Conservation (phyloP, 2,329 filamentous ascomycete species). For the Karstenula rhodostoma region DNA sequence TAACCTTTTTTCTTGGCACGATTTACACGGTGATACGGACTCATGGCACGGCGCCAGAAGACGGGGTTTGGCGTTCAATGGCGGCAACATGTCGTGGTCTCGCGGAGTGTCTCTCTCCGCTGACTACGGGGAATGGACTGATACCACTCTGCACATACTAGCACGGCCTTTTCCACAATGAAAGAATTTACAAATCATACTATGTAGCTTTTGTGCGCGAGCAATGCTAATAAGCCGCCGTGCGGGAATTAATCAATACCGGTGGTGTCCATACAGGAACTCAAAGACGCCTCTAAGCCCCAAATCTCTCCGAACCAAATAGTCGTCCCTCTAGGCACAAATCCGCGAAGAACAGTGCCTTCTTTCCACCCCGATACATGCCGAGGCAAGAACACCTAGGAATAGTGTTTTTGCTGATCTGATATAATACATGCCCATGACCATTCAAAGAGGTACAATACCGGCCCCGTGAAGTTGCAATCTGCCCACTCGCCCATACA, state of each 20-base stretch:
- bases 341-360: background rate
- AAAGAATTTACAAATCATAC: background rate
- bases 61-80: constrained; percentile 9
- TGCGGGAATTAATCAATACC: background rate
- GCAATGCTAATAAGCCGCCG: background rate
- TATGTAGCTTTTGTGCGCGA: background rate
- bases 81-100: background rate
- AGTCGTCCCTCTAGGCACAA: background rate
- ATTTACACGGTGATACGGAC: background rate
- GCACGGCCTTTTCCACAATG: background rate
- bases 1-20: background rate
- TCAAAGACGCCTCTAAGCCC: background rate
- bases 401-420: constrained; percentile 10
- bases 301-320: background rate
- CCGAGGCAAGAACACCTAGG: background rate
- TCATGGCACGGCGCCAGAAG: constrained; percentile 6
- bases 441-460: background rate
- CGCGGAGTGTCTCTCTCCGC: background rate
- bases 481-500: background rate
- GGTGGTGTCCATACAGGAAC: constrained; percentile 1
- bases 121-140: background rate
- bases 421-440: constrained; percentile 22
- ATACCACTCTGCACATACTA: constrained; percentile 7
- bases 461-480: background rate
- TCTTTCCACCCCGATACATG: background rate